Evolutionary conservation across 306 rosid species (phyloP), one percentile per base, ranked within the genome.

Genomic region (Prunus fruticosa): DNA sequence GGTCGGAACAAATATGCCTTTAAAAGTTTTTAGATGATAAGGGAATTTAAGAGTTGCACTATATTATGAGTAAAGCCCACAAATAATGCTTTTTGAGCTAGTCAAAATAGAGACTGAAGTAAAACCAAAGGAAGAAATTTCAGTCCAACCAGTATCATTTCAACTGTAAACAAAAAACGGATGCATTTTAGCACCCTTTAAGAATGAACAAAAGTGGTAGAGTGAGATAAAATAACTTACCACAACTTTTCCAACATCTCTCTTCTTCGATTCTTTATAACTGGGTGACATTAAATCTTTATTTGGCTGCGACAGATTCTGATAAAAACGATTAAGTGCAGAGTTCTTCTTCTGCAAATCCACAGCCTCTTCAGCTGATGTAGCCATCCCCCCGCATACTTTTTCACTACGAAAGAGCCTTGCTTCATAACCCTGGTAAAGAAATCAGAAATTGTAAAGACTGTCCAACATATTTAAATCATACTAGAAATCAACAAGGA

Each of bases 311-410:
- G 95, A 85, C 56, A 92, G 77, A 71, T 87, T 89, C 88, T 91
- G 84, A 65, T 85, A 91, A 84, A 87, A 92, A 75, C 89, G 97
- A 80, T 95, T 92, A 52, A 86, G 82, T 19, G 92, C 98, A 54
- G 85, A 84, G 25, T 71, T 90, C 75, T 88, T 89, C 93, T 88
- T 92, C 88, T 89, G 97, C 79, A 91, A 74, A 89, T 83, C 90
- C 58, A 95, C 87, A 64, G 93, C 98, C 84, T 92, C 98, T 87
- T 95, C 97, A 64, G 91, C 98, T 82, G 92, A 92, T 72, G 95
- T 72, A 78, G 90, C 85, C 67, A 83, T 81, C 47, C 92, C 96
- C 61, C 97, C 97, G 9, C 84, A 87, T 75, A 76, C 91, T 34
- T 90, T 87, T 83, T 83, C 87, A 61, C 91, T 95, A 68, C 87